Percentiles rank a stretch among this genome's conserved stretches.
These are phyloP conservation scores for Breynia disticha DNA, from an alignment of 441 rosid genomes.

Conservation along the genomic window DNA sequence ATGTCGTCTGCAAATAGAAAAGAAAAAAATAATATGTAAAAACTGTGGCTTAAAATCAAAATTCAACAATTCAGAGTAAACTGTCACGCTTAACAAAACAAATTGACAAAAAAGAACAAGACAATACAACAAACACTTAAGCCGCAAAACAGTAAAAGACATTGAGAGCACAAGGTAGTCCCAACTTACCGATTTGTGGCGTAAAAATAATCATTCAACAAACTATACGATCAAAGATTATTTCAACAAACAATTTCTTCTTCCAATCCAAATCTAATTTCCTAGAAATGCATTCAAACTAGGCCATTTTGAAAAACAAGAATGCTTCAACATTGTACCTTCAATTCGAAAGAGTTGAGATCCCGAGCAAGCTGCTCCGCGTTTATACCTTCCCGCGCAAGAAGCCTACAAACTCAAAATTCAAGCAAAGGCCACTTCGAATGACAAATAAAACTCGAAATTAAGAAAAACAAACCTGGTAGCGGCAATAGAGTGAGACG, in stretches of 20 bases:
- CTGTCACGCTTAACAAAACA: no score
- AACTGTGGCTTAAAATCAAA: no score
- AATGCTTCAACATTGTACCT: slow-evolving; percentile 30
- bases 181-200: no score
- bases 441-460: neutral
- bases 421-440: neutral
- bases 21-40: slow-evolving; percentile 2
- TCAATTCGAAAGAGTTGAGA: slow-evolving; percentile 86
- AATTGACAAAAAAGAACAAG: no score
- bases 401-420: slow-evolving; percentile 40
- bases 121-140: no score
- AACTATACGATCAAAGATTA: no score
- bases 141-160: no score
- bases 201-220: no score
- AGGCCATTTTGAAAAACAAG: neutral
- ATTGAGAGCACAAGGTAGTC: no score
- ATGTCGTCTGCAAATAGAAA: slow-evolving; percentile 49
- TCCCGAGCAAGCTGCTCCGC: slow-evolving; percentile 94
- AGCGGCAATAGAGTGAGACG: slow-evolving; percentile 93
- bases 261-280: no score
- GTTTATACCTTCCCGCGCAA: slow-evolving; percentile 95
- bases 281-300: neutral
- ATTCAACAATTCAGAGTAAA: no score
- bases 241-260: no score
- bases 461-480: slow-evolving; percentile 46